Base-by-base conservation (phyloP, 1,139 yeast genomes). In the Debaryomycetaceae sp. region DNA sequence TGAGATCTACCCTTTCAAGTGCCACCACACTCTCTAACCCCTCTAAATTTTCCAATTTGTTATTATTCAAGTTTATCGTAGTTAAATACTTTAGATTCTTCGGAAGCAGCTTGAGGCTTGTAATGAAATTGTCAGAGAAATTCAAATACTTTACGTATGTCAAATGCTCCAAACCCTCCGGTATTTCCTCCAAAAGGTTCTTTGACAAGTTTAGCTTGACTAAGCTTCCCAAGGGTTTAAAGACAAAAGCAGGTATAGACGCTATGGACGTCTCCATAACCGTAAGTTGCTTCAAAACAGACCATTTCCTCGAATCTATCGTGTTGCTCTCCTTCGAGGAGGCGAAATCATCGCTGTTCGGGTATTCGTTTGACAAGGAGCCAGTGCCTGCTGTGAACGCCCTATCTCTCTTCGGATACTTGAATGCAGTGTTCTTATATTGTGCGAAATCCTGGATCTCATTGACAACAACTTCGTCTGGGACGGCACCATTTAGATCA, bases 181-280 rank as follows among this genome's bases (percentile, higher is more conserved):
- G 87, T 13, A 83, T 53, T 7, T 63, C 62, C 34, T 73, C 74
- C 33, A 83, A 62, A 36, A 72, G 59, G 54, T 83, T 83, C 45
- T 74, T 71, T 1, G 87, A 80, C 37, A 83, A 61, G 54, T 83
- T 85, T 42, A 83, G 67, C 42, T 82, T 80, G 11, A 80, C 78
- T 24, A 83, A 62, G 45, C 76, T 75, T 13, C 60, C 54, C 33
- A 83, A 63, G 2, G 81, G 79, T 46, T 70, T 71, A 56, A 83
- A 80, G 14, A 76, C 63, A 48, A 66, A 67, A 6, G 70, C 57
- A 14, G 77, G 72, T 20, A 83, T 68, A 6, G 64, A 56, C 0
- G 73, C 60, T 20, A 83, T 75, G 24, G 79, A 76, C 37, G 83
- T 77, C 45, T 81, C 85, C 0, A 80, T 61, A 6, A 83, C 68